phyloP scores from a whole-genome alignment of 306 rosid species.

The Vicia villosa region DNA sequence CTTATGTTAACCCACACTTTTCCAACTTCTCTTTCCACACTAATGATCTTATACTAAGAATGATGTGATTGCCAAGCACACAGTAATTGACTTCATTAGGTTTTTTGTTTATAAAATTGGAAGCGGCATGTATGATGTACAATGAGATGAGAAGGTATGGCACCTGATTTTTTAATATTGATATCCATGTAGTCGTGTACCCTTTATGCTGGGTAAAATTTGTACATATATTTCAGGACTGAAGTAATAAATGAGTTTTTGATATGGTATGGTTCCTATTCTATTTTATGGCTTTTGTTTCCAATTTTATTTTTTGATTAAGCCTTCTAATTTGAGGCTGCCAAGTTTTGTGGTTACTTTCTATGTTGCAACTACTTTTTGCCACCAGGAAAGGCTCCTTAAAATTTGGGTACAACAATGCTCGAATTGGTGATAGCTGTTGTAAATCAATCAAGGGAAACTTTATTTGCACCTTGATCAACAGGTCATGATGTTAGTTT shows the following conservation, averaged over 20 bases:
- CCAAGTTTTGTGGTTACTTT: not conserved
- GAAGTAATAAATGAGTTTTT: conserved; percentile 37
- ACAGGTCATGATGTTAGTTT: conserved; percentile 24
- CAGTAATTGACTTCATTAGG: conserved; percentile 4
- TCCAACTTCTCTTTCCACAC: conserved; percentile 29
- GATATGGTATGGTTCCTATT: conserved; percentile 29
- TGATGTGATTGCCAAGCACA: conserved; percentile 31
- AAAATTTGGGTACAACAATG: not conserved
- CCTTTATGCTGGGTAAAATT: not conserved
- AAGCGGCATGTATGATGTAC: conserved; percentile 33
- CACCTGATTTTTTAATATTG: not conserved
- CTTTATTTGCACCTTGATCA: conserved; percentile 1
- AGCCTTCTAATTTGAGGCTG: not conserved
- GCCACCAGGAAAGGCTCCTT: conserved; percentile 12
- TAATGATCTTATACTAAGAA: conserved; percentile 33
- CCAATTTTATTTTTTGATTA: conserved; percentile 7
- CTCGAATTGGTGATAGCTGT: not conserved
- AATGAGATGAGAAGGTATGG: conserved; percentile 40
- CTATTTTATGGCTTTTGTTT: not conserved
- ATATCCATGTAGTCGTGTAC: not conserved
- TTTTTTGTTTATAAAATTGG: not conserved
- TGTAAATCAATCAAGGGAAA: not conserved
- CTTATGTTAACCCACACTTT: conserved; percentile 30
- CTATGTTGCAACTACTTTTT: not conserved
- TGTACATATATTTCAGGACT: conserved; percentile 42